These are phyloP conservation scores for Vanrija sp. DNA, from an alignment of 1,284 basidiomycete genomes.

Conservation along the genomic window DNA sequence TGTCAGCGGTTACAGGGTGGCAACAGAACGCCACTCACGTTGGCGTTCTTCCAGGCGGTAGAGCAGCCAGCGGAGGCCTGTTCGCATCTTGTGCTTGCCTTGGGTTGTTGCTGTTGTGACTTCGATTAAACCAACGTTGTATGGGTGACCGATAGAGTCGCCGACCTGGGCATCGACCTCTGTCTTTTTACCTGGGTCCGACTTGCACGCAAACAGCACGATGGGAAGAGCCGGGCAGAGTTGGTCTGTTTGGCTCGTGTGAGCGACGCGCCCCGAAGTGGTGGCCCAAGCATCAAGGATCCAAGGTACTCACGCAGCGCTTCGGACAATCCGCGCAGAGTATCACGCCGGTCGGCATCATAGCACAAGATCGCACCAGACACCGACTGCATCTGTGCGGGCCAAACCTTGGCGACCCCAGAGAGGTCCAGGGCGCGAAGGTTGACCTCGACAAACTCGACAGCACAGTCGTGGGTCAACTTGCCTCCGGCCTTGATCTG, in stretches of 20 bases:
- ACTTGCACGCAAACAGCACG: conserved; percentile 47
- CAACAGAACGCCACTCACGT: conserved; percentile 23
- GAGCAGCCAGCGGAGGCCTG: conserved; percentile 45
- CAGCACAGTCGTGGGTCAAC: conserved; percentile 26
- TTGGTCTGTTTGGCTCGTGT: conserved; percentile 13
- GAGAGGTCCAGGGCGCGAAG: conserved; percentile 23
- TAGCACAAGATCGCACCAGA: conserved; percentile 46
- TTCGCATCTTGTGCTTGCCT: conserved; percentile 47
- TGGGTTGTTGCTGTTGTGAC: conserved; percentile 34
- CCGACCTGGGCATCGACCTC: conserved; percentile 40
- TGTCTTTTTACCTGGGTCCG: conserved; percentile 33
- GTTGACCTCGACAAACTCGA: conserved; percentile 45
- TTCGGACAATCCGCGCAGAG: conserved; percentile 32
- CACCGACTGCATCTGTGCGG: conserved; percentile 24
- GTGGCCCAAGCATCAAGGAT: conserved; percentile 2
- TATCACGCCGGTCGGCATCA: conserved; percentile 34
- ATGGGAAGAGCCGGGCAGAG: conserved; percentile 29
- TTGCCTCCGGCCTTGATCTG: conserved; percentile 38
- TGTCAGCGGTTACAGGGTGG: neutral
- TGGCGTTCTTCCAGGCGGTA: conserved; percentile 40
- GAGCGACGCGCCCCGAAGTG: neutral
- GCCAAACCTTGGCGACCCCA: conserved; percentile 23
- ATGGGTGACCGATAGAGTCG: conserved; percentile 44
- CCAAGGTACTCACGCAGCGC: conserved; percentile 34
- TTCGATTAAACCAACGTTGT: conserved; percentile 47